These are phyloP conservation scores for Pseudogymnoascus sp. DNA, from an alignment of 2,329 filamentous ascomycete genomes.

Conservation along the genomic window DNA sequence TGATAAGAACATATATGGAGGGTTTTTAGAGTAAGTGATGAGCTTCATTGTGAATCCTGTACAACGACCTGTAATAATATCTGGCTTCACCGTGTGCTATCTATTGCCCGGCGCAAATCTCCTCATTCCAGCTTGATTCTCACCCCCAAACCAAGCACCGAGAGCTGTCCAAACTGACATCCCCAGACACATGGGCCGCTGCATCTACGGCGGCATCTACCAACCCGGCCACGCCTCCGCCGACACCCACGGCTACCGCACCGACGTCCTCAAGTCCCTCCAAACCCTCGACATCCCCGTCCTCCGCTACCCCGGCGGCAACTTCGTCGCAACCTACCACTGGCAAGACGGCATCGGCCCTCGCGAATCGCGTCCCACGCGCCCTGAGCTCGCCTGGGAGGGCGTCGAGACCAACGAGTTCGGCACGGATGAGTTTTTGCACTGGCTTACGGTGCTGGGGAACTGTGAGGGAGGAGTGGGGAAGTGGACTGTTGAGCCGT, in stretches of 20 bases:
- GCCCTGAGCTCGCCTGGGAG: constrained; percentile 68
- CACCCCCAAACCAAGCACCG: background rate
- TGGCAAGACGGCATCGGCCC: constrained; percentile 78
- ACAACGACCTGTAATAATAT: background rate
- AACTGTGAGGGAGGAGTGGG: constrained; percentile 44
- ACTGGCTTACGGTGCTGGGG: constrained; percentile 63
- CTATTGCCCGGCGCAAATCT: background rate
- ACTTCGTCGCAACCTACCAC: constrained; percentile 78
- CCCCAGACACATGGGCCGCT: constrained; percentile 73
- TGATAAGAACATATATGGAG: constrained; percentile 62
- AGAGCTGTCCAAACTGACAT: constrained; percentile 23
- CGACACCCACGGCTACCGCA: constrained; percentile 67
- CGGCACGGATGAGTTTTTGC: constrained; percentile 79
- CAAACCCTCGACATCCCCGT: constrained; percentile 68
- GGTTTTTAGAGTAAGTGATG: constrained; percentile 65
- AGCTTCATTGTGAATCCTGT: background rate
- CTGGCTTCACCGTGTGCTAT: background rate
- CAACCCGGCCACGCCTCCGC: constrained; percentile 67
- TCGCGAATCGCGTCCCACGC: constrained; percentile 53
- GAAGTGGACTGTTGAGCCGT: constrained; percentile 61
- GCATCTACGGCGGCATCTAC: constrained; percentile 81
- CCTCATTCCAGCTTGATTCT: background rate
- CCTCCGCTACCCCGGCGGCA: constrained; percentile 73
- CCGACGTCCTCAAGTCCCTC: constrained; percentile 66
- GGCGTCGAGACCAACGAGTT: constrained; percentile 70